Base-by-base conservation (phyloP, 2,329 filamentous ascomycete species). In the Aspergillus novoparasiticus region DNA sequence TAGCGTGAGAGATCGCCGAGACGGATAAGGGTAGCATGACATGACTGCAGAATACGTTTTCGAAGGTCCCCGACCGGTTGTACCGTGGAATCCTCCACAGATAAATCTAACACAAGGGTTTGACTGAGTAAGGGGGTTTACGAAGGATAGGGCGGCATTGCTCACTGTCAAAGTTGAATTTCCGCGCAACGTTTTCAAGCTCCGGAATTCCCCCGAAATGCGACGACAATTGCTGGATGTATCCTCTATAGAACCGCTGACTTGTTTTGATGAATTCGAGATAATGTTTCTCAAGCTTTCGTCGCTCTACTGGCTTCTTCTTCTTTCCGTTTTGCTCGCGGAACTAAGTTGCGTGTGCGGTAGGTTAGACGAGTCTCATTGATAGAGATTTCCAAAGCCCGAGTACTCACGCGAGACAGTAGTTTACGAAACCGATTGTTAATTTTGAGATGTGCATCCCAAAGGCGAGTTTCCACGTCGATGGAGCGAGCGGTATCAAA, bases 1-100 rank as follows among this genome's bases (percentile, higher is more conserved):
- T 97, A 99, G 66, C 95, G 89, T 57, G 92, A 92, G 55, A 99
- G 84, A 76, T 99, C 95, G 39, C 95, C 95, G 11, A 98, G 86
- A 68, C 90, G 92, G 64, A 97, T 89, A 60, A 98, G 83, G 5
- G 91, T 93, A 61, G 89, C 87, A 79, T 97, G 91, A 75, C 92
- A 96, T 4, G 92, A 93, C 61, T 84, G 81, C 46, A 92, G 82
- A 61, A 96, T 86, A 66, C 84, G 80, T n/a, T 80, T 76, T 64
- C 84, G 84, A 57, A 92, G 77, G 14, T 84, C 74, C 53, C 82
- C 71, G 50, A 84, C 76, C 61, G 83, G 78, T 68, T 81, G 76
- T 65, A 82, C 28, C 11, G 59, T 75, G 59, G 78, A 76, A 64
- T 82, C 77, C 71, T 83, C 73, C 68, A 79, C 76, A 30, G 78